Conservation (phyloP, 768 basidiomycete species). For the Pulveroboletus sp. region DNA sequence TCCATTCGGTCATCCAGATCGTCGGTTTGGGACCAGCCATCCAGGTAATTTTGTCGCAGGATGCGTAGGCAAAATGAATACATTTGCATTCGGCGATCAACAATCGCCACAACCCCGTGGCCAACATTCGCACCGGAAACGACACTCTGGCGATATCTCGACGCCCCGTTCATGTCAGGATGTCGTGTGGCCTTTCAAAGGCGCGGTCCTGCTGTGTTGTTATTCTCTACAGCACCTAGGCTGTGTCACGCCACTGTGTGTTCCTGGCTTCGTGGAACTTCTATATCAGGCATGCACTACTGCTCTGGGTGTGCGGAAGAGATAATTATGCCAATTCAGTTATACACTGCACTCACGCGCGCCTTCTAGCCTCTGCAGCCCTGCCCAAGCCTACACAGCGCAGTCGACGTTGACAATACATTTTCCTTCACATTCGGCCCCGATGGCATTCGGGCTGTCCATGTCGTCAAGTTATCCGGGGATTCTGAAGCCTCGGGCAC, state of each 20-base stretch:
- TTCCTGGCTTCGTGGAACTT: neutral
- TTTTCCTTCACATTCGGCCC: neutral
- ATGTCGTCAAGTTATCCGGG: neutral
- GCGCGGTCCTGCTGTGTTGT: conserved; percentile 16
- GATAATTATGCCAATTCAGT: neutral
- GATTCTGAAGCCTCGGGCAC: too few species aligned
- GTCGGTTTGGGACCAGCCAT: neutral
- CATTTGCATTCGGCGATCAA: conserved; percentile 5
- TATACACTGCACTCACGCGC: neutral
- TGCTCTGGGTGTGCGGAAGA: too few species aligned
- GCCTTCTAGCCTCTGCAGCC: neutral
- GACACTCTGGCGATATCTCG: conserved; percentile 9
- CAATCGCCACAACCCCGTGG: conserved; percentile 8
- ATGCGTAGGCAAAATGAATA: neutral
- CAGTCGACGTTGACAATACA: neutral
- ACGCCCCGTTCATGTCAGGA: neutral
- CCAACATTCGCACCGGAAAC: conserved; percentile 6
- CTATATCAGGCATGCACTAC: conserved; percentile 13
- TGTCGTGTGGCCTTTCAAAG: neutral
- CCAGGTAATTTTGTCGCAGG: neutral
- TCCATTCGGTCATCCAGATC: conserved; percentile 4
- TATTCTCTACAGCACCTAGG: conserved; percentile 5
- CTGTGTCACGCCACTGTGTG: conserved; percentile 6
- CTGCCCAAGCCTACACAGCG: neutral
- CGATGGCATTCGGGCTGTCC: neutral